Evolutionary conservation across 495 filamentous ascomycete species (phyloP).

Genomic region (Trichoderma erinaceum): DNA sequence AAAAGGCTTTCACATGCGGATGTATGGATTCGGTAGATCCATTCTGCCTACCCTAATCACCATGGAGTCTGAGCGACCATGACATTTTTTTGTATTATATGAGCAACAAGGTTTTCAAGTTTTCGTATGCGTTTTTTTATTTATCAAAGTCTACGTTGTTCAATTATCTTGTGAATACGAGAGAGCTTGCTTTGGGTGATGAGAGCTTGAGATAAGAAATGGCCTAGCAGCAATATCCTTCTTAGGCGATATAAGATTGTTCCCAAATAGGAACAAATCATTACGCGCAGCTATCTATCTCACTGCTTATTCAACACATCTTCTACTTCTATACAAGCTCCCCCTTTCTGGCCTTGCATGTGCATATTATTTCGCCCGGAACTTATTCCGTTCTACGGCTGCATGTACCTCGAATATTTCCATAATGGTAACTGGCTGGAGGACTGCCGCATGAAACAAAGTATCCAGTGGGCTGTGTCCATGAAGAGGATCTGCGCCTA

Average conservation of each 20-base stretch:
- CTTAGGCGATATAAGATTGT: background rate
- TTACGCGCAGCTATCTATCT: background rate
- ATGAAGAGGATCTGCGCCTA: background rate
- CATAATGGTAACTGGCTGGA: background rate
- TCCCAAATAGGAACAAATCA: background rate
- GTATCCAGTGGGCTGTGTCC: background rate
- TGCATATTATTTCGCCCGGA: no score
- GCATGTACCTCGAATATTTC: background rate
- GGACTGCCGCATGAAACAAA: background rate
- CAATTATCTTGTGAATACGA: background rate
- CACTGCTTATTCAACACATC: no score
- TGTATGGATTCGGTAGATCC: conserved; percentile 8
- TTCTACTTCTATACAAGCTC: no score
- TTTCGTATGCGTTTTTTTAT: background rate
- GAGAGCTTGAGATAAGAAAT: background rate
- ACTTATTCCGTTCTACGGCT: background rate
- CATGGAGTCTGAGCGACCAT: conserved; percentile 11
- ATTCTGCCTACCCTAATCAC: background rate
- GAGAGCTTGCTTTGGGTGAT: background rate
- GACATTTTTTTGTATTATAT: conserved; percentile 14
- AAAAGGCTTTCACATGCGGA: background rate
- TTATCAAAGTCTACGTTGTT: background rate
- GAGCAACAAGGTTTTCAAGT: conserved; percentile 1
- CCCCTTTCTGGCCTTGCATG: no score
- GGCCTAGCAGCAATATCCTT: background rate